A percentile compares a stretch with the other conserved stretches of the same genome.
These are phyloP conservation scores for Floccularia luteovirens DNA, from an alignment of 768 basidiomycete species.

Conservation along the genomic window DNA sequence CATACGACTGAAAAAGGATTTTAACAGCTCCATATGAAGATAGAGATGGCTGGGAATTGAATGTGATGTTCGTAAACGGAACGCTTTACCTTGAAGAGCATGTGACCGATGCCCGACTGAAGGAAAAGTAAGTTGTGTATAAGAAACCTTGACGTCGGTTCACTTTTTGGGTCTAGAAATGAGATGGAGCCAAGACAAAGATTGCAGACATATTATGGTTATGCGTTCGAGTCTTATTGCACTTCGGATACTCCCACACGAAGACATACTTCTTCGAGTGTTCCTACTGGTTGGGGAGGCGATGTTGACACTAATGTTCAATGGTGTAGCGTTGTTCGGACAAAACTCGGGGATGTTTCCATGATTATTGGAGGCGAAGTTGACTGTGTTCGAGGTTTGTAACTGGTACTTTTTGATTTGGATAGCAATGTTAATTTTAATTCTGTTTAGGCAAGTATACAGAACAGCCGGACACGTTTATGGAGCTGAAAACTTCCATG, in stretches of 20 bases:
- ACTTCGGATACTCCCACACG: slow-evolving; percentile 40
- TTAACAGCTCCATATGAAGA: slow-evolving; percentile 80
- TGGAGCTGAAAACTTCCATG: slow-evolving; percentile 86
- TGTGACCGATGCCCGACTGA: slow-evolving; percentile 44
- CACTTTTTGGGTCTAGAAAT: slow-evolving; percentile 34
- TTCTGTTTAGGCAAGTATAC: slow-evolving; percentile 47
- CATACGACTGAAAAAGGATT: slow-evolving; percentile 49
- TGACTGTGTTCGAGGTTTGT: slow-evolving; percentile 73
- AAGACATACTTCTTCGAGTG: slow-evolving; percentile 14
- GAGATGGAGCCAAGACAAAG: slow-evolving; percentile 58
- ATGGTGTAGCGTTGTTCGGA: slow-evolving; percentile 88
- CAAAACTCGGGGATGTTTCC: slow-evolving; percentile 65
- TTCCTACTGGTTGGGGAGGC: slow-evolving; percentile 61
- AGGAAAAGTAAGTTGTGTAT: slow-evolving; percentile 50
- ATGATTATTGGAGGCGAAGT: slow-evolving; percentile 86
- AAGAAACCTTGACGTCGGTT: slow-evolving; percentile 1
- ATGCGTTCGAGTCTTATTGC: slow-evolving; percentile 86
- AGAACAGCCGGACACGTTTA: slow-evolving; percentile 57
- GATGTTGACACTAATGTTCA: slow-evolving; percentile 85
- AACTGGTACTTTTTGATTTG: background rate
- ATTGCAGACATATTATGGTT: slow-evolving; percentile 72
- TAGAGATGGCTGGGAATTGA: slow-evolving; percentile 72
- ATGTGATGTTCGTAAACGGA: slow-evolving; percentile 69
- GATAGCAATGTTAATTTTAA: background rate
- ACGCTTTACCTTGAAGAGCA: slow-evolving; percentile 76